Conservation (phyloP, 805 yeast species). For the Saturnispora bothae region DNA sequence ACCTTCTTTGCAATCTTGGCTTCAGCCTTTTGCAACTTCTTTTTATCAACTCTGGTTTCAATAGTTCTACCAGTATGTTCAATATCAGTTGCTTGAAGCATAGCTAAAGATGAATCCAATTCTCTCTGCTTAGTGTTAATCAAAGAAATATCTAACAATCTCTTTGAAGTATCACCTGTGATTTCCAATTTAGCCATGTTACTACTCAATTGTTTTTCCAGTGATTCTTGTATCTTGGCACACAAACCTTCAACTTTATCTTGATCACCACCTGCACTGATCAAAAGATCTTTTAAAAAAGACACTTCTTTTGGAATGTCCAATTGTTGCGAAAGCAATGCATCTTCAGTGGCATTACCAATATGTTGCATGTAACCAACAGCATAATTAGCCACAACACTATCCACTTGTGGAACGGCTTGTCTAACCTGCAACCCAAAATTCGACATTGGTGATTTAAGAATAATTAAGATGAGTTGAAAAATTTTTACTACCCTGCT, state of each 20-base stretch:
- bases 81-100: constrained; percentile 74
- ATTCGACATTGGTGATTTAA: constrained; percentile 29
- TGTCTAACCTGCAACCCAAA: constrained; percentile 55
- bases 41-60: constrained; percentile 91
- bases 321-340: constrained; percentile 66
- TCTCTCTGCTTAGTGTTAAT: constrained; percentile 62
- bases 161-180: constrained; percentile 80
- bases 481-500: no score
- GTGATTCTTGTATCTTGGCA: constrained; percentile 35
- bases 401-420: constrained; percentile 79
- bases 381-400: constrained; percentile 81
- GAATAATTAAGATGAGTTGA: no score
- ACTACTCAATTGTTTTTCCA: constrained; percentile 44
- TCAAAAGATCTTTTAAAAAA: constrained; percentile 54
- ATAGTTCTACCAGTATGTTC: constrained; percentile 87
- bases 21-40: constrained; percentile 95
- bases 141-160: constrained; percentile 72
- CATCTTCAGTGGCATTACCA: constrained; percentile 66
- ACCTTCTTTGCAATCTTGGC: constrained; percentile 94
- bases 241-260: constrained; percentile 43
- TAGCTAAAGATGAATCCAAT: constrained; percentile 62
- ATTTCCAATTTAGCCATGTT: constrained; percentile 65
- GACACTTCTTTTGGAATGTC: constrained; percentile 57
- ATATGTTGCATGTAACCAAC: constrained; percentile 83
- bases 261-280: constrained; percentile 73